phyloP scores from a whole-genome alignment of 768 basidiomycete species.

The Flagelloscypha sp. region DNA sequence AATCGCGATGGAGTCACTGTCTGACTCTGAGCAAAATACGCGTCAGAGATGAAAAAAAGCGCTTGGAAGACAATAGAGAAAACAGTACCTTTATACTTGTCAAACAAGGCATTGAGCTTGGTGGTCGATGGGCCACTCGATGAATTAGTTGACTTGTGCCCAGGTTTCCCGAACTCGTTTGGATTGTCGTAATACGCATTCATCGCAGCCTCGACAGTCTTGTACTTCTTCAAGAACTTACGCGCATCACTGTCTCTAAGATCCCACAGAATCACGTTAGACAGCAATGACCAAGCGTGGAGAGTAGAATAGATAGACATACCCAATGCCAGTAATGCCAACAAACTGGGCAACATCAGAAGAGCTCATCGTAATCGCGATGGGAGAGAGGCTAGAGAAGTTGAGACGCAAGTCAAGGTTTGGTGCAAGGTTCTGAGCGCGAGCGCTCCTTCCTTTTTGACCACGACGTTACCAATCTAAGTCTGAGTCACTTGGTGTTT shows the following conservation, averaged over 20 bases:
- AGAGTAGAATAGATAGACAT: too few species aligned
- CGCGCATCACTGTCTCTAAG: conserved; percentile 63
- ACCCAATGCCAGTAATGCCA: too few species aligned
- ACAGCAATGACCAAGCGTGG: too few species aligned
- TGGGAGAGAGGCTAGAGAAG: too few species aligned
- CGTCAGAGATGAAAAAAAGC: not conserved
- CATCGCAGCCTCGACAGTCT: conserved; percentile 61
- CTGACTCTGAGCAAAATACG: conserved; percentile 35
- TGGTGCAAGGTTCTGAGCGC: too few species aligned
- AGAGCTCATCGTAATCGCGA: too few species aligned
- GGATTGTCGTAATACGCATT: conserved; percentile 66
- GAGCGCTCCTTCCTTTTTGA: too few species aligned
- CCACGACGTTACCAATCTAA: too few species aligned
- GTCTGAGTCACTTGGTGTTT: too few species aligned
- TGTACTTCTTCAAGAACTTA: conserved; percentile 62
- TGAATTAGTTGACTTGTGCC: conserved; percentile 15
- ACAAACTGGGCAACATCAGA: too few species aligned
- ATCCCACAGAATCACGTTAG: too few species aligned
- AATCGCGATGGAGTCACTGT: conserved; percentile 56
- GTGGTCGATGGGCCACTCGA: conserved; percentile 34
- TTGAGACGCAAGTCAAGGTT: too few species aligned
- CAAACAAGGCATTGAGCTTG: conserved; percentile 52
- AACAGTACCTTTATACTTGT: conserved; percentile 55
- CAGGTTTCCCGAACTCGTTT: conserved; percentile 19
- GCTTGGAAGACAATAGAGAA: not conserved